Evolutionary conservation across 495 filamentous ascomycete genomes (phyloP), one percentile per base, ranked within the genome.

Genomic region (Talaromyces wortmannii): DNA sequence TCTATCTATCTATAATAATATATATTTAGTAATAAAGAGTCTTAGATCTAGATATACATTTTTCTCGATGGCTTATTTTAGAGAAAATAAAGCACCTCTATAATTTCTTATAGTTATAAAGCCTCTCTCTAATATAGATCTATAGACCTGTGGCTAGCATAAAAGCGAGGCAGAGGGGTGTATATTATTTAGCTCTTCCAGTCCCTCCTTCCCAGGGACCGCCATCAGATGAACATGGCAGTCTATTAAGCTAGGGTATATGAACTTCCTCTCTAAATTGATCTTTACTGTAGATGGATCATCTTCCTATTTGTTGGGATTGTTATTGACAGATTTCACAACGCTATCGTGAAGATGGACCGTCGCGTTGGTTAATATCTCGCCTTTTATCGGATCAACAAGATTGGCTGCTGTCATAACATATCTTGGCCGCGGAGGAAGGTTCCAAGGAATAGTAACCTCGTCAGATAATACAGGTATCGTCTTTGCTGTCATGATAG

Each of bases 201-300:
- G 50, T 11, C 55, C 58, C 40, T 59, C 53, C 29, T 69, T 63
- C n/a, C 77, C 74, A 0, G 77, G 75, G 0, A 68, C 69, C 0
- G 78, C 68, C 11, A 65, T 63, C 44, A 84, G 65, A 50, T 84
- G 82, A 5, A 83, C 79, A 56, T 84, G 82, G 59, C 70, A 74
- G 62, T 85, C 82, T n/a, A 83, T 81, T 3, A 85, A 63, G 6
- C 80, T 80, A 0, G 80, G 80, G 18, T 75, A 75, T 0, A 83
- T 45, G 51, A 74, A 83, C 44, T 72, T 74, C 13, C 73, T 73
- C 0, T 62, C 61, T 4, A 75, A 58, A 50, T 82, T 71, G 16
- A 82, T 58, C 10, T 62, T 50, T 11, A 51, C 4, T n/a, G 36
- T 45, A 1, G 32, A 12, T 32, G 57, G 23, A 18, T 18, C 3